Conservation (phyloP, 768 basidiomycete species). For the Tricholomella constricta region DNA sequence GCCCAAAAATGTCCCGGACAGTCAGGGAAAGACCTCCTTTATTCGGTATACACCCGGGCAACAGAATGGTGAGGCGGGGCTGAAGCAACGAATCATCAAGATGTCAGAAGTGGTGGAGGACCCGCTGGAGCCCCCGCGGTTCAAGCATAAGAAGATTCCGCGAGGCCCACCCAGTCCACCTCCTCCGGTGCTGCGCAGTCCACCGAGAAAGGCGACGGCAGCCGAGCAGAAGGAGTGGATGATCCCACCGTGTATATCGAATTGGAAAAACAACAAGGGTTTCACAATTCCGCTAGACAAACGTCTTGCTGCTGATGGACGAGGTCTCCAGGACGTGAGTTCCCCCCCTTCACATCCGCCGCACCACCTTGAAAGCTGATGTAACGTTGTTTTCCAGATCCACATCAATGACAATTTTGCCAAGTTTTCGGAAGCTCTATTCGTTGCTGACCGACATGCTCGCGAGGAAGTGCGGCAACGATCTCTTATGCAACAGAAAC, state of each 20-base stretch:
- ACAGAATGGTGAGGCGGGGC: slow-evolving; percentile 63
- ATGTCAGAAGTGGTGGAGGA: slow-evolving; percentile 99
- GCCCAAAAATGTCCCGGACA: slow-evolving; percentile 90
- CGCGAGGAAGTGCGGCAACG: slow-evolving; percentile 98
- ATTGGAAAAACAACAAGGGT: slow-evolving; percentile 99
- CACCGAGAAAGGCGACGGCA: slow-evolving; percentile 93
- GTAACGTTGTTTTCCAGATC: slow-evolving; percentile 52
- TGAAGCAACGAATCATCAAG: slow-evolving; percentile 97
- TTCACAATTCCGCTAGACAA: slow-evolving; percentile 99
- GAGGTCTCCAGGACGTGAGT: slow-evolving; percentile 95
- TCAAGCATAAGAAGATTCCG: slow-evolving; percentile 99
- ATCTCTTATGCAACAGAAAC: slow-evolving; percentile 95
- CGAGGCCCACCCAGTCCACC: slow-evolving; percentile 95
- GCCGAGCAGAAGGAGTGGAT: slow-evolving; percentile 99
- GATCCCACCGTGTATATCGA: slow-evolving; percentile 99
- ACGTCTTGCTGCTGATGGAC: slow-evolving; percentile 96
- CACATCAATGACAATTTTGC: slow-evolving; percentile 99
- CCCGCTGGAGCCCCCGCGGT: slow-evolving; percentile 93
- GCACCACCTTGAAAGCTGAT: too few species aligned
- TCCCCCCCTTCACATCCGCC: not conserved
- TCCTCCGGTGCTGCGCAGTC: slow-evolving; percentile 92
- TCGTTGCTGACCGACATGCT: slow-evolving; percentile 94
- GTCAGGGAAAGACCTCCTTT: slow-evolving; percentile 81
- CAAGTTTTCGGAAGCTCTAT: slow-evolving; percentile 96
- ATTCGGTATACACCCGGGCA: slow-evolving; percentile 97